Base-by-base conservation (phyloP, 345 rosid species). In the Lepidium africanum region DNA sequence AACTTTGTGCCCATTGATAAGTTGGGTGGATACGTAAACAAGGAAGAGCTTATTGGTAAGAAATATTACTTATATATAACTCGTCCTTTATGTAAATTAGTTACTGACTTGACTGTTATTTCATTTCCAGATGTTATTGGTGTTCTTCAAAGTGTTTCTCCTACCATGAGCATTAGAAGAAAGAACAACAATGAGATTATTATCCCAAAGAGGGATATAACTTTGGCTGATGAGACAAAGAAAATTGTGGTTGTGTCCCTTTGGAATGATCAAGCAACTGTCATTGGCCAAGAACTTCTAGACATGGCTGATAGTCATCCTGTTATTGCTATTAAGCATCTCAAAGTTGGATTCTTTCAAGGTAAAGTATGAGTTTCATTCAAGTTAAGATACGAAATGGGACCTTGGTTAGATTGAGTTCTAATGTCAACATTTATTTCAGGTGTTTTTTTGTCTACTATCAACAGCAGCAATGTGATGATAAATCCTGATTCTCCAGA, bases 221-320 rank as follows among this genome's bases (percentile, higher is more conserved):
- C 81, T 51, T 78, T 94, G 61, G 97, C 88, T 43, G 95, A 91
- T 75, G 91, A 85, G 52, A 74, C 96, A 1, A 91, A 87, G 80
- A 94, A 79, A 83, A 84, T 91, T 3, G 97, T 94, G 36, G 87
- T 84, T 15, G 93, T 94, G 48, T 87, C 99, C 4, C 70, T 94
- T 55, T 91, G 97, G 97, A 94, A 86, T 79, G 96, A 91, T 6
- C 83, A 91, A 51, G 97, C 99, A 59, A 91, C 88, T 25, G 67
- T 48, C 52, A 51, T 82, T 25, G 97, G 99, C 12, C 95, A 94
- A 78, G 86, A 91, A 17, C 79, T 91, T 77, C 85, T 88, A 9
- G 91, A 89, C 65, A 61, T 65, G 68, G 85, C 86, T 81, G 90
- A 84, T 72, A 65, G 80, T 56, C 79, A 80, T 3, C 97, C 99